Evolutionary conservation across 805 yeast genomes (phyloP).

Genomic region (Candida germanica): DNA sequence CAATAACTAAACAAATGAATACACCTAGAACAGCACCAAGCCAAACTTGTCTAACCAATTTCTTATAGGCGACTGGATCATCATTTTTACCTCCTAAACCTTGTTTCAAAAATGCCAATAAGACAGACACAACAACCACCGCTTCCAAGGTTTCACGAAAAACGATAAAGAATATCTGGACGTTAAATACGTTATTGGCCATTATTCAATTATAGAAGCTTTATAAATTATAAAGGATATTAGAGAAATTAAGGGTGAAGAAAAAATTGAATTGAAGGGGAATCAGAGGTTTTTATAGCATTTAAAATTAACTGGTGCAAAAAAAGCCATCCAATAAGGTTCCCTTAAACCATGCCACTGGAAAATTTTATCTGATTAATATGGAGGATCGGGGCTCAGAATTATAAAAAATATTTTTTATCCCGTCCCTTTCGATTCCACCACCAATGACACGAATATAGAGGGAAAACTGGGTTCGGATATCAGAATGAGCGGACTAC

Average conservation of each 20-base stretch:
- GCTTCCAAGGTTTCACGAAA: slow-evolving; percentile 96
- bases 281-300: slow-evolving; percentile 1
- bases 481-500: no score
- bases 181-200: slow-evolving; percentile 53
- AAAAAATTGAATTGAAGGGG: neutral
- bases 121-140: slow-evolving; percentile 82
- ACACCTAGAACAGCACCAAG: slow-evolving; percentile 73
- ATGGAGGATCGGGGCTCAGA: no score
- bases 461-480: no score
- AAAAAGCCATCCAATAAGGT: slow-evolving; percentile 2
- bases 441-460: no score
- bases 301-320: neutral
- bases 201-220: slow-evolving; percentile 2
- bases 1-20: slow-evolving; percentile 74
- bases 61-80: slow-evolving; percentile 54
- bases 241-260: slow-evolving; percentile 9
- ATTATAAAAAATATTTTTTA: no score
- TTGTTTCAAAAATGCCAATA: slow-evolving; percentile 88
- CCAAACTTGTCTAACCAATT: slow-evolving; percentile 81
- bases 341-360: neutral
- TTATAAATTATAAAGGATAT: slow-evolving; percentile 5
- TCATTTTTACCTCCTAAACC: slow-evolving; percentile 60
- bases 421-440: no score
- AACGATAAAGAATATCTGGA: slow-evolving; percentile 80
- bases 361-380: no score